A percentile compares a stretch with the other conserved stretches of the same genome.
phyloP scores from a whole-genome alignment of 2,329 filamentous ascomycete species.

The Colletotrichum tamarilloi region DNA sequence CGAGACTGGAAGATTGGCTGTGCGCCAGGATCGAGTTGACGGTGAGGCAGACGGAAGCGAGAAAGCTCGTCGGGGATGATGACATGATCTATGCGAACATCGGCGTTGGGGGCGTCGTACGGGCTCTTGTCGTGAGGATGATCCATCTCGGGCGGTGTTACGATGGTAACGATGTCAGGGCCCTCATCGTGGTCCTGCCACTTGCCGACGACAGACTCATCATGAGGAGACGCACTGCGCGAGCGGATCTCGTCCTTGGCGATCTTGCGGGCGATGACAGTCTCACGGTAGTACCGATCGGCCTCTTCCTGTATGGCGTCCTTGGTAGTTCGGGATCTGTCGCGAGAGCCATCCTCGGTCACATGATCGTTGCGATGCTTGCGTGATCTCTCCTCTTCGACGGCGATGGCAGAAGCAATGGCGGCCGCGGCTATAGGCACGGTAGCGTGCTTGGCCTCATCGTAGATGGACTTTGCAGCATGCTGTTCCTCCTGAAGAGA shows the following conservation, averaged over 20 bases:
- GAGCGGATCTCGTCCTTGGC: constrained; percentile 65
- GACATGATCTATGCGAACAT: constrained; percentile 70
- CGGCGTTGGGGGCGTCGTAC: constrained; percentile 71
- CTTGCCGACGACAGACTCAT: constrained; percentile 66
- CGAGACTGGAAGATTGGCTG: constrained; percentile 54
- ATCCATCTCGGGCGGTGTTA: constrained; percentile 66
- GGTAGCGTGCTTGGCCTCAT: constrained; percentile 60
- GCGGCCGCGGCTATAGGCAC: constrained; percentile 59
- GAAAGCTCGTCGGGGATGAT: constrained; percentile 64
- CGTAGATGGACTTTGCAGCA: constrained; percentile 56
- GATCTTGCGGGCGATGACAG: constrained; percentile 63
- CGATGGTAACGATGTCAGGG: constrained; percentile 56
- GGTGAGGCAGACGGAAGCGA: constrained; percentile 45
- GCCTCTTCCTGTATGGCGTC: constrained; percentile 68
- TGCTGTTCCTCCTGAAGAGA: constrained; percentile 52
- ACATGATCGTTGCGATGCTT: constrained; percentile 46
- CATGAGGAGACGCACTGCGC: constrained; percentile 60
- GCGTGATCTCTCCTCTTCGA: constrained; percentile 52
- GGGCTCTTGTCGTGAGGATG: constrained; percentile 57
- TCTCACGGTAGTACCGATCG: constrained; percentile 67
- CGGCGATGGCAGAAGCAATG: constrained; percentile 58
- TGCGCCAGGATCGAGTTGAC: constrained; percentile 41
- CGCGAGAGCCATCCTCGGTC: constrained; percentile 48
- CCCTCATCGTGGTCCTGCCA: constrained; percentile 54
- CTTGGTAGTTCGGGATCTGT: constrained; percentile 43